Evolutionary conservation across 1,284 basidiomycete genomes (phyloP), one percentile per base, ranked within the genome.

Genomic region (Cryptococcus sp.): DNA sequence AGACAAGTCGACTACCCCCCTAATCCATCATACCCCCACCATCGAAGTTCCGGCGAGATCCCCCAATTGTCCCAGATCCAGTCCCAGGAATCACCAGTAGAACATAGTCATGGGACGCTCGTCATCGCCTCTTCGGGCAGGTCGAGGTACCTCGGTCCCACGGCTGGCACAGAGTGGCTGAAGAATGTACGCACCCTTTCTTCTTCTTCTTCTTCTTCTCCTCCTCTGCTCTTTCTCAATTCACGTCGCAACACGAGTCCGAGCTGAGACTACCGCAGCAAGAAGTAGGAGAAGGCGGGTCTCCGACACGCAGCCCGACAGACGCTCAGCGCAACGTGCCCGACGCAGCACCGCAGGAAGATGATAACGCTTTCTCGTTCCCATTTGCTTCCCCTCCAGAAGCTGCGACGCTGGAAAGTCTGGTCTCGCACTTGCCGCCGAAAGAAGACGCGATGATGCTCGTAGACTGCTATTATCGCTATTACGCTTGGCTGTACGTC

Each of bases 111-210:
- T 51, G 72, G 72, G 0, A 73, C 71, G 6, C 59, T 75, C 16
- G 70, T 72, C 8, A 58, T 75, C 1, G 70, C 65, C 19, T 54
- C 61, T 11, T 57, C 63, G 11, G 72, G 72, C 3, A 57, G 70
- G 30, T 68, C 67, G 30, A 66, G 67, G 47, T 75, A 68, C 58
- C 54, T 75, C 22, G 72, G 72, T 1, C 67, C 71, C 2, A 69
- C 68, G 8, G 72, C 71, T 0, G 72, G 67, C 0, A 71, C 67
- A 13, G 71, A 75, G 52, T 75, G 72, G 72, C 39, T 75, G 19
- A 71, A 70, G 50, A 67, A 75, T 25, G 66, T 69, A 35, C 59
- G 66, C 30, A 10, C 23, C n/a, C 5, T 16, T 2, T n/a, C 17
- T 5, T 27, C 16, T 23, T 11, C 11, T 16, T 19, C 11, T 43